Percentiles rank a stretch among this genome's conserved stretches.
Conservation (phyloP, 306 rosid genomes). For the Herpetospermum pedunculosum region DNA sequence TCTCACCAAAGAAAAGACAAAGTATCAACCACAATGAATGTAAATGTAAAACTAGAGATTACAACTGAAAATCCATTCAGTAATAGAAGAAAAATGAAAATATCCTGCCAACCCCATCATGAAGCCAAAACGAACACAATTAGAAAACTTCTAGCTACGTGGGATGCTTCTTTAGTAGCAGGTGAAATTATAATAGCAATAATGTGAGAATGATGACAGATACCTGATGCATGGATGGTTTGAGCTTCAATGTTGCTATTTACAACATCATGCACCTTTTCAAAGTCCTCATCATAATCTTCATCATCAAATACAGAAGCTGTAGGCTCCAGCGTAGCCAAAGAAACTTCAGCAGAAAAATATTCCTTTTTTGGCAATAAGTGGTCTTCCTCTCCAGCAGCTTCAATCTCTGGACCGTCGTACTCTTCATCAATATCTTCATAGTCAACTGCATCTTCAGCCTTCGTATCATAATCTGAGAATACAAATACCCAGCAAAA, state of each 20-base stretch:
- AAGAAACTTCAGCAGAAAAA: conserved; percentile 46
- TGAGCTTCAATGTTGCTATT: conserved; percentile 34
- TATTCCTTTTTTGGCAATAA: conserved; percentile 69
- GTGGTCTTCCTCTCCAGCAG: conserved; percentile 76
- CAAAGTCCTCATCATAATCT: conserved; percentile 86
- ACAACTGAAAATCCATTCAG: neutral
- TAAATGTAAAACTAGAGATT: neutral
- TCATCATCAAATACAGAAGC: conserved; percentile 75
- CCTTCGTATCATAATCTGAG: conserved; percentile 76
- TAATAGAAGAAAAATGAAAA: neutral
- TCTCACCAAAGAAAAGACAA: neutral
- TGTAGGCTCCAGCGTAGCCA: conserved; percentile 40
- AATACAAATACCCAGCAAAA: neutral
- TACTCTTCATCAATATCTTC: conserved; percentile 95
- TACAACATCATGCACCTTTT: conserved; percentile 39
- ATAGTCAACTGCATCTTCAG: conserved; percentile 88
- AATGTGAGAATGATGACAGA: neutral
- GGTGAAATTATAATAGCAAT: neutral
- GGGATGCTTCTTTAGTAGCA: neutral
- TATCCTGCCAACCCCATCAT: neutral
- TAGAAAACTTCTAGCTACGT: neutral
- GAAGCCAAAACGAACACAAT: neutral
- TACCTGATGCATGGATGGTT: conserved; percentile 35
- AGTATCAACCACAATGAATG: neutral
- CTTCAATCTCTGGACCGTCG: conserved; percentile 87